Percentiles rank a stretch among this genome's conserved stretches.
Evolutionary conservation across 1,284 basidiomycete species (phyloP).

Genomic region (Papiliotrema flavescens): DNA sequence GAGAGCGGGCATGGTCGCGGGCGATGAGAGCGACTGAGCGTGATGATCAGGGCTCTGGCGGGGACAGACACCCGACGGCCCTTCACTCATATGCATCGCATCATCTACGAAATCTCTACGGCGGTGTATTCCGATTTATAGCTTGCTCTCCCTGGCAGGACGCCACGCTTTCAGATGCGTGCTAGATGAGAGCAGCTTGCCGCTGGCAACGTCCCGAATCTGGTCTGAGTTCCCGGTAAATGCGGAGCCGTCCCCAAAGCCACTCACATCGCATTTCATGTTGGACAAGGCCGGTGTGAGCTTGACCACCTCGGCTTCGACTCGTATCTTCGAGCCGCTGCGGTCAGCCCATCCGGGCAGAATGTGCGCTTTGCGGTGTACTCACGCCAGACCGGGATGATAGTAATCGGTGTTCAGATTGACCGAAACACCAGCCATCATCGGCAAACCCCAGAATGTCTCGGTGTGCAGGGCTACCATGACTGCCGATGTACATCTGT

Average conservation of each 20-base stretch:
- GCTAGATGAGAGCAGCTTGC: constrained; percentile 18
- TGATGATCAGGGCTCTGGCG: background rate
- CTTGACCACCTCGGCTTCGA: background rate
- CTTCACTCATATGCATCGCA: no score
- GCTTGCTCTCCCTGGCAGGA: constrained; percentile 1
- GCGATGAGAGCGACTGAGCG: constrained; percentile 26
- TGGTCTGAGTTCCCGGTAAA: background rate
- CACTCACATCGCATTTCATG: constrained; percentile 7
- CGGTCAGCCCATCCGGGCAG: background rate
- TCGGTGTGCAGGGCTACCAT: constrained; percentile 26
- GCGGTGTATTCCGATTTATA: background rate
- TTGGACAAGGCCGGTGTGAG: constrained; percentile 2
- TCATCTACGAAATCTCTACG: no score
- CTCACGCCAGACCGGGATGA: constrained; percentile 24
- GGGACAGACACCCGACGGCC: no score
- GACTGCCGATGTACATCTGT: constrained; percentile 26
- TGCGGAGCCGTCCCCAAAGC: background rate
- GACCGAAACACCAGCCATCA: constrained; percentile 33
- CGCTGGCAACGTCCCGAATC: constrained; percentile 11
- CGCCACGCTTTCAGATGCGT: constrained; percentile 32
- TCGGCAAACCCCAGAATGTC: constrained; percentile 40
- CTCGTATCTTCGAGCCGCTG: constrained; percentile 4
- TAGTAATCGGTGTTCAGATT: constrained; percentile 34
- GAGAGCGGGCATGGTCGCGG: constrained; percentile 24
- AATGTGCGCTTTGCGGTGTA: no score